Conservation (phyloP, 495 filamentous ascomycete species). For the Trichoderma reesei region DNA sequence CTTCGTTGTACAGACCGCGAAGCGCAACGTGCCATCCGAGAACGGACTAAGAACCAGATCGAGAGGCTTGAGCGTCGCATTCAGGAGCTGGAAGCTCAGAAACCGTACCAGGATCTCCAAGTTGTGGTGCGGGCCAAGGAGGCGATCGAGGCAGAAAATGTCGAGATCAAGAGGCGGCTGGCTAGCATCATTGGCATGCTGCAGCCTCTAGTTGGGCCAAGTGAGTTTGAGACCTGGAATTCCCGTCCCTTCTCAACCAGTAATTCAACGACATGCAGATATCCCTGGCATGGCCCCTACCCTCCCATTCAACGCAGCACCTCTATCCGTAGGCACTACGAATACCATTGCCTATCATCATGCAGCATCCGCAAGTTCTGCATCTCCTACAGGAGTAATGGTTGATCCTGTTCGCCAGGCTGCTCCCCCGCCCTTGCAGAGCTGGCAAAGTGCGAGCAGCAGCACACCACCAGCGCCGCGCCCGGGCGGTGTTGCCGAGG, state of each 20-base stretch:
- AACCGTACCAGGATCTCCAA: conserved; percentile 73
- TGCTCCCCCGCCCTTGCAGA: background rate
- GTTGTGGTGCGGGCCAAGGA: conserved; percentile 58
- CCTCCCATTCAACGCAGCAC: background rate
- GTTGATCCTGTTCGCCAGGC: background rate
- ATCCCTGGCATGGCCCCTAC: background rate
- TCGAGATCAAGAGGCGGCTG: conserved; percentile 54
- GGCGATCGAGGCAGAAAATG: conserved; percentile 58
- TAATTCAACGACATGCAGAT: background rate
- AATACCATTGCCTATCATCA: conserved; percentile 19
- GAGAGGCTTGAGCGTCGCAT: conserved; percentile 45
- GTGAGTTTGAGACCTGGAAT: background rate
- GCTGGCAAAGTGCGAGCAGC: background rate
- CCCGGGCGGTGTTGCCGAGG: background rate
- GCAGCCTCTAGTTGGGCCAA: conserved; percentile 41
- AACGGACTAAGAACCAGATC: conserved; percentile 66
- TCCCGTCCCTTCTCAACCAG: no score
- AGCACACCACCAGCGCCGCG: conserved; percentile 14
- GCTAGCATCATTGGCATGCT: conserved; percentile 51
- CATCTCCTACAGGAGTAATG: conserved; percentile 27
- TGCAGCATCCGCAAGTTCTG: conserved; percentile 26
- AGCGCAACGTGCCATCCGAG: conserved; percentile 72
- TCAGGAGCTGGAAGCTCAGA: conserved; percentile 47
- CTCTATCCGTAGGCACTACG: background rate
- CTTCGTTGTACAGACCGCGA: conserved; percentile 47